Conservation (phyloP, 331 rosid genomes). For the Rosa hybrid region DNA sequence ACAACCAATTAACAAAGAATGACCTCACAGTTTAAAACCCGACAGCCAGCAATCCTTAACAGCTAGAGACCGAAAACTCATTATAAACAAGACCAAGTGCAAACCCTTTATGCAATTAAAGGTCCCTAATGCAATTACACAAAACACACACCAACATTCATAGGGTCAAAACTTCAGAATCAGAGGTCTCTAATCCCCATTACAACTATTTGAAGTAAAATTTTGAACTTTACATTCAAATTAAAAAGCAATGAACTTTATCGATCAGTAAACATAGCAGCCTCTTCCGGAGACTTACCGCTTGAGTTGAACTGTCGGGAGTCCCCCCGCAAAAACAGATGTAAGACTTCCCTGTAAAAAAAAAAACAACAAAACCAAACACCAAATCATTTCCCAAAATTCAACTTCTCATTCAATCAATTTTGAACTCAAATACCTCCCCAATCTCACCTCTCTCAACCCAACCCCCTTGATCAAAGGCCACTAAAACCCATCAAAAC, state of each 20-base stretch:
- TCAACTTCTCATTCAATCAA: not conserved
- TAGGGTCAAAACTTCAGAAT: not conserved
- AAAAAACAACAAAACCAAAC: not conserved
- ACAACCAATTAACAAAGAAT: not conserved
- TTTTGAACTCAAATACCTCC: not conserved
- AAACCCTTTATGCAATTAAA: not conserved
- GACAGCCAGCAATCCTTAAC: not conserved
- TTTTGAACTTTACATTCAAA: not conserved
- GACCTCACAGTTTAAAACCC: not conserved
- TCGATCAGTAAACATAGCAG: not conserved
- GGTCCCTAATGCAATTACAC: not conserved
- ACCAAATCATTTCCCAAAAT: not conserved
- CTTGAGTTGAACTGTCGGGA: not conserved
- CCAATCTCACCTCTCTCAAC: not conserved
- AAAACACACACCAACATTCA: not conserved
- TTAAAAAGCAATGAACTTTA: not conserved
- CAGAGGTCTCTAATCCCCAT: not conserved
- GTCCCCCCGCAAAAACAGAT: not conserved
- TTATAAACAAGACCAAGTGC: not conserved
- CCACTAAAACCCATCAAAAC: not conserved
- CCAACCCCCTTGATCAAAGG: not conserved
- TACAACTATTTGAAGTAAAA: not conserved
- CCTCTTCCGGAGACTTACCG: not conserved
- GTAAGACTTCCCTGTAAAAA: not conserved
- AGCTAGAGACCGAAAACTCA: not conserved